These are phyloP conservation scores for Pseudogymnoascus sp. DNA, from an alignment of 2,329 filamentous ascomycete genomes.

Conservation along the genomic window DNA sequence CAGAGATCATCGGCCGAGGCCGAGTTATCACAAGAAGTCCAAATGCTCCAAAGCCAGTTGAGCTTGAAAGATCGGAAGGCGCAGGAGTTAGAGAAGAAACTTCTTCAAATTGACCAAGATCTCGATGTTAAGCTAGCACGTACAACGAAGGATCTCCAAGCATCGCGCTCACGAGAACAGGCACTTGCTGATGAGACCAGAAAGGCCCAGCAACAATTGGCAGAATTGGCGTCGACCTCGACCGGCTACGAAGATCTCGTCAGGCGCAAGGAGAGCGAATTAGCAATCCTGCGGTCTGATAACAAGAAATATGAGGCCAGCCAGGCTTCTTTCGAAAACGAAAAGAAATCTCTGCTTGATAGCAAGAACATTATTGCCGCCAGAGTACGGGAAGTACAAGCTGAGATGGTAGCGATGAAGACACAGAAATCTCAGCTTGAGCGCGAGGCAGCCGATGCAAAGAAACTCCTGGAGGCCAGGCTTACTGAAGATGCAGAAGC, in stretches of 20 bases:
- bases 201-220: conserved; percentile 74
- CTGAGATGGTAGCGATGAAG: conserved; percentile 78
- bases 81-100: conserved; percentile 74
- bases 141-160: conserved; percentile 71
- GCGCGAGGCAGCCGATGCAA: conserved; percentile 82
- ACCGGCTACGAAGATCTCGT: conserved; percentile 94
- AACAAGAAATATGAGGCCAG: conserved; percentile 77
- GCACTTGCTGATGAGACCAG: conserved; percentile 73
- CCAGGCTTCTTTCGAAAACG: conserved; percentile 67
- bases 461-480: conserved; percentile 75
- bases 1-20: conserved; percentile 70
- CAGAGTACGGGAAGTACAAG: conserved; percentile 75
- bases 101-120: conserved; percentile 81
- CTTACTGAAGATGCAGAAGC: conserved; percentile 85
- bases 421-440: conserved; percentile 78
- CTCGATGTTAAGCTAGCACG: conserved; percentile 74
- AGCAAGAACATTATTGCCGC: conserved; percentile 74
- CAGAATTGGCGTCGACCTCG: conserved; percentile 80
- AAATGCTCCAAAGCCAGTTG: conserved; percentile 85
- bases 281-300: conserved; percentile 76
- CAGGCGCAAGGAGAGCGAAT: conserved; percentile 86
- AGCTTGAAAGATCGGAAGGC: conserved; percentile 82
- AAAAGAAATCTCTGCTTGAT: conserved; percentile 59
- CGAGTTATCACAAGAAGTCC: conserved; percentile 71
- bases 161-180: conserved; percentile 63